Percentiles rank a stretch among this genome's conserved stretches.
Conservation (phyloP, 2,329 filamentous ascomycete genomes). For the Rhynchosporium agropyri region DNA sequence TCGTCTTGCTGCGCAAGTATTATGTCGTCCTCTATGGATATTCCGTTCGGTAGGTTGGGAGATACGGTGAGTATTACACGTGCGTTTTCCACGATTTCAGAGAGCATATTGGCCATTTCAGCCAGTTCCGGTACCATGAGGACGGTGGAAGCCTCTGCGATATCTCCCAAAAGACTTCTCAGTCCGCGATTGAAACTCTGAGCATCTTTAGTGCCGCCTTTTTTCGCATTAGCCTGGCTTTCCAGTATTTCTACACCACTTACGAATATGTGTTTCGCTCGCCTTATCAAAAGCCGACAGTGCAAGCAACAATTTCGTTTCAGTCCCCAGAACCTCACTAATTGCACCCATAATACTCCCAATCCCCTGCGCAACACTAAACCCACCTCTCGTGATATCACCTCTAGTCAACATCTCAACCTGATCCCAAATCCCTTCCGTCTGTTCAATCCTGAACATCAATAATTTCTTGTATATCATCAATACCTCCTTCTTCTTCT, state of each 20-base stretch:
- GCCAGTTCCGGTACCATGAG: neutral
- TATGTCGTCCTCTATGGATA: neutral
- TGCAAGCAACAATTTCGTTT: neutral
- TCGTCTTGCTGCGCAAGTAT: slow-evolving; percentile 5
- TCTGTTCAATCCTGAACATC: neutral
- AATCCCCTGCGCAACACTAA: neutral
- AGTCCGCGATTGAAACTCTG: slow-evolving; percentile 5
- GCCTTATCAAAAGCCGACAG: neutral
- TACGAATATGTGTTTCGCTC: neutral
- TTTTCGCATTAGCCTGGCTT: neutral
- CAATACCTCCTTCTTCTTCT: neutral
- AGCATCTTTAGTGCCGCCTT: neutral
- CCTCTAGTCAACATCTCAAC: slow-evolving; percentile 6
- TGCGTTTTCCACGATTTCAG: neutral
- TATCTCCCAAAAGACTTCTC: neutral
- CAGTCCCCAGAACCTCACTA: neutral
- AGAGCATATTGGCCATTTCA: neutral
- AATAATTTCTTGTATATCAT: neutral
- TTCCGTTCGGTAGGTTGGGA: neutral
- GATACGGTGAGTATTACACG: neutral
- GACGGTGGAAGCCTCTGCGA: neutral
- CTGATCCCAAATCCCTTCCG: slow-evolving; percentile 3
- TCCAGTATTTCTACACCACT: neutral
- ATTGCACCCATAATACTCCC: neutral
- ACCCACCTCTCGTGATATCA: too few species aligned